Conservation (phyloP, 202 grass and related monocot genomes). For the Saccharum hybrid region DNA sequence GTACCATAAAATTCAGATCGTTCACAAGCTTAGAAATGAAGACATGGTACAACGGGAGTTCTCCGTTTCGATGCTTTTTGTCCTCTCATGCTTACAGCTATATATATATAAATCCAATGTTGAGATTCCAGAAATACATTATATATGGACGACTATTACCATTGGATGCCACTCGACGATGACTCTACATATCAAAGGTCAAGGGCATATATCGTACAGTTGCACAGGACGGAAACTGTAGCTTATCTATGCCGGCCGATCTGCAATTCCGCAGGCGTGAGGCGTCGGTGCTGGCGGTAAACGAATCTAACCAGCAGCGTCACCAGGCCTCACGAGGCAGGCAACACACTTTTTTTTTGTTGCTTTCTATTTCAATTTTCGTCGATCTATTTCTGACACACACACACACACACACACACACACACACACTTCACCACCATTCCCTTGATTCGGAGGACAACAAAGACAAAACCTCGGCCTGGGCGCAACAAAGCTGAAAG, state of each 20-base stretch:
- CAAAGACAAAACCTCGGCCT: slow-evolving; percentile 20
- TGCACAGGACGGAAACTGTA: background rate
- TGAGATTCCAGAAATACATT: slow-evolving; percentile 36
- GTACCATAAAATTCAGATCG: background rate
- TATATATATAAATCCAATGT: slow-evolving; percentile 32
- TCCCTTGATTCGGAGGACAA: slow-evolving; percentile 19
- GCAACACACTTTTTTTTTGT: background rate
- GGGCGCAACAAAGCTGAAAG: slow-evolving; percentile 19
- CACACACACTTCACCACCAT: slow-evolving; percentile 6
- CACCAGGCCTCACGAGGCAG: background rate
- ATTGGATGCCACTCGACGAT: slow-evolving; percentile 47
- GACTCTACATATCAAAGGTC: slow-evolving; percentile 44
- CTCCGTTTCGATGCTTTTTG: background rate
- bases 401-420: no score
- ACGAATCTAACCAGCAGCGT: slow-evolving; percentile 22
- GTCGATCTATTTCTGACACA: background rate
- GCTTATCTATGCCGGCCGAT: slow-evolving; percentile 3
- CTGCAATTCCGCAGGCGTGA: slow-evolving; percentile 28
- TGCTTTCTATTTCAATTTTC: background rate
- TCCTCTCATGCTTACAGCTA: slow-evolving; percentile 17
- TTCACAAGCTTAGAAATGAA: background rate
- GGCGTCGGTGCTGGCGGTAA: slow-evolving; percentile 27
- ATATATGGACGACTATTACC: slow-evolving; percentile 37
- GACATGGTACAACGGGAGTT: background rate
- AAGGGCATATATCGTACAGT: slow-evolving; percentile 37